These are phyloP conservation scores for Pseudocercospora musae DNA, from an alignment of 2,329 filamentous ascomycete species.

Conservation along the genomic window DNA sequence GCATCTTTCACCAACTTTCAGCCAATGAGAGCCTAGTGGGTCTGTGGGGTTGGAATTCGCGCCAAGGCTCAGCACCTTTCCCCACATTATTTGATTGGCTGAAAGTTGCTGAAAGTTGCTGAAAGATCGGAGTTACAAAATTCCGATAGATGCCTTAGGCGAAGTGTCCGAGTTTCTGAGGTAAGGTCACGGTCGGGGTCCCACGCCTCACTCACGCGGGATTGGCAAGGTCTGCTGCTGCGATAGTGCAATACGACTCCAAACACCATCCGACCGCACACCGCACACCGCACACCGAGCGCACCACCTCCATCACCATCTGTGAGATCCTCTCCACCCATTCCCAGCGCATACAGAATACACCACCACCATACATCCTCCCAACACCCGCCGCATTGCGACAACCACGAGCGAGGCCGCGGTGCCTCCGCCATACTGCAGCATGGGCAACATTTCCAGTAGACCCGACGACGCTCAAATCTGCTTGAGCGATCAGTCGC, in stretches of 20 bases:
- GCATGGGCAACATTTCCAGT: slow-evolving; percentile 90
- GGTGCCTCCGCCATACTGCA: slow-evolving; percentile 18
- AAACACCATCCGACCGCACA: neutral
- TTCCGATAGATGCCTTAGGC: too few relatives aligned
- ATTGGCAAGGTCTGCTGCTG: too few relatives aligned
- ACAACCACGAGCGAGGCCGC: slow-evolving; percentile 18
- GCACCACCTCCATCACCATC: neutral
- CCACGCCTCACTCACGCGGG: too few relatives aligned
- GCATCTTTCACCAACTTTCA: too few relatives aligned
- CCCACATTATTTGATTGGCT: too few relatives aligned
- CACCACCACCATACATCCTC: slow-evolving; percentile 10
- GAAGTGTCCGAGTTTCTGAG: too few relatives aligned
- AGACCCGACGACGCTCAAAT: slow-evolving; percentile 76
- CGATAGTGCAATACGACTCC: neutral
- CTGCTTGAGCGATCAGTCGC: slow-evolving; percentile 85
- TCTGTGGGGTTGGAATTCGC: too few relatives aligned
- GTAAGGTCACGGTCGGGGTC: too few relatives aligned
- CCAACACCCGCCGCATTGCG: slow-evolving; percentile 21
- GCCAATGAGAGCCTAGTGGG: too few relatives aligned
- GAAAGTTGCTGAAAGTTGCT: too few relatives aligned
- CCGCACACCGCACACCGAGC: neutral
- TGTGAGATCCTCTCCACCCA: neutral
- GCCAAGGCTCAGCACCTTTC: too few relatives aligned
- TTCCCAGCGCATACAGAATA: slow-evolving; percentile 3
- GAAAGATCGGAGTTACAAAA: too few relatives aligned